These are phyloP conservation scores for Cadophora malorum DNA, from an alignment of 2,329 filamentous ascomycete genomes.

Conservation along the genomic window DNA sequence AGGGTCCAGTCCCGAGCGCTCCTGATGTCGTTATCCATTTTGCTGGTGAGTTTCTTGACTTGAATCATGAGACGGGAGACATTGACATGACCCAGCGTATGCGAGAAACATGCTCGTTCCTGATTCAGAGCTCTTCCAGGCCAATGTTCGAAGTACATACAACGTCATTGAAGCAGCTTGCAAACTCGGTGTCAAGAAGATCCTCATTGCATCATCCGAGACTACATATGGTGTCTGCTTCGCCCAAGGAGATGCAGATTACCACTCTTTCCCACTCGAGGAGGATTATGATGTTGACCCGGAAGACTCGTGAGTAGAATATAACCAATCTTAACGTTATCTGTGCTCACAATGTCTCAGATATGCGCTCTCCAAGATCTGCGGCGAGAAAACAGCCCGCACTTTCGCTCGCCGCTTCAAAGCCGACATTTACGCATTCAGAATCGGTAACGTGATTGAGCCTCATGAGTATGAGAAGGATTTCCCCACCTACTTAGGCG, in stretches of 20 bases:
- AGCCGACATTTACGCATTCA: conserved; percentile 64
- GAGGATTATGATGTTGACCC: conserved; percentile 60
- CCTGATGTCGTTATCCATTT: conserved; percentile 67
- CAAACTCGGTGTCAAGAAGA: conserved; percentile 66
- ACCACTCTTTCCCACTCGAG: conserved; percentile 62
- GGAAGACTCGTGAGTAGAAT: conserved; percentile 55
- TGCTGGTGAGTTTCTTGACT: conserved; percentile 27
- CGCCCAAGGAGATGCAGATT: conserved; percentile 62
- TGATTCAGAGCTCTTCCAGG: conserved; percentile 63
- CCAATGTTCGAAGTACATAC: conserved; percentile 62
- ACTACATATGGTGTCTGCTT: conserved; percentile 68
- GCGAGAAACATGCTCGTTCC: conserved; percentile 66
- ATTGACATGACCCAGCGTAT: conserved; percentile 50
- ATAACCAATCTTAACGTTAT: too few species aligned
- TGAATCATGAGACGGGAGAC: background rate
- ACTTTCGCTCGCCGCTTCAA: conserved; percentile 61
- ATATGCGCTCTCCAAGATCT: conserved; percentile 66
- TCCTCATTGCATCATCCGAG: conserved; percentile 65
- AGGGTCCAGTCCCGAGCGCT: conserved; percentile 48
- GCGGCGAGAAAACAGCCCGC: conserved; percentile 61
- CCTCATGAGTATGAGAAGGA: conserved; percentile 63
- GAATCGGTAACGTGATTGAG: conserved; percentile 67
- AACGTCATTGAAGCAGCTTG: conserved; percentile 69
- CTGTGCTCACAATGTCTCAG: conserved; percentile 12
- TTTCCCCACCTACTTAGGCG: conserved; percentile 57